Percentiles rank a stretch among this genome's conserved stretches.
Evolutionary conservation across 495 filamentous ascomycete genomes (phyloP).

Genomic region (Penicillium ucsense): DNA sequence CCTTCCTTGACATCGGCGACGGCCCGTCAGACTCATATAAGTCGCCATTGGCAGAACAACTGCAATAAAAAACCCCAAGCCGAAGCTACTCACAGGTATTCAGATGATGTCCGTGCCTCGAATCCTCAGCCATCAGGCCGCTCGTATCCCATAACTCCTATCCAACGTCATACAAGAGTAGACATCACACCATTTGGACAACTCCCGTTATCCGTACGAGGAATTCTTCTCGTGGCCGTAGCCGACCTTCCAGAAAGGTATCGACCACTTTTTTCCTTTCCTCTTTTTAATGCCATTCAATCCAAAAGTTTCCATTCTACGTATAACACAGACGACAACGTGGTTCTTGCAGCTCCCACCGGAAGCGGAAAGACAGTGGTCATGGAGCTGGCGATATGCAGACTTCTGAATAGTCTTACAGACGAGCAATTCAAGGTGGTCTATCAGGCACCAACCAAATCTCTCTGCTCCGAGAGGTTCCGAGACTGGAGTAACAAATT

Average conservation of each 20-base stretch:
- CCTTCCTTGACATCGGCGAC: constrained; percentile 20
- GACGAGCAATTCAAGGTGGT: constrained; percentile 80
- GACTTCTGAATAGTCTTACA: constrained; percentile 50
- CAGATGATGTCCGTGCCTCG: neutral
- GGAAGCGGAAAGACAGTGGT: constrained; percentile 91
- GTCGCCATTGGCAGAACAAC: no score
- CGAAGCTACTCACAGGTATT: no score
- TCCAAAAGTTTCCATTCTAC: constrained; percentile 72
- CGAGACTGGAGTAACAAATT: constrained; percentile 87
- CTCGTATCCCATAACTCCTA: no score
- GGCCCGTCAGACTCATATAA: constrained; percentile 2
- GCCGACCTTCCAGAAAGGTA: constrained; percentile 69
- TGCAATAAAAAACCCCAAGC: no score
- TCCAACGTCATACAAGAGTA: no score
- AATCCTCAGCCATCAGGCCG: neutral
- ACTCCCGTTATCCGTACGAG: constrained; percentile 41
- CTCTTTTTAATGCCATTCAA: constrained; percentile 84
- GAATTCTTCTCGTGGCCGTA: constrained; percentile 65
- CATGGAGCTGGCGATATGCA: constrained; percentile 86
- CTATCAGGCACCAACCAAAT: constrained; percentile 92
- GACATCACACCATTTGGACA: constrained; percentile 12
- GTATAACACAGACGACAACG: constrained; percentile 68
- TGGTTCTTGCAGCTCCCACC: constrained; percentile 84
- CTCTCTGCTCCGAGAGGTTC: constrained; percentile 75
- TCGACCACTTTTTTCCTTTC: constrained; percentile 66